Conservation (phyloP, 2,329 filamentous ascomycete genomes). For the Huntiella bhutanensis region DNA sequence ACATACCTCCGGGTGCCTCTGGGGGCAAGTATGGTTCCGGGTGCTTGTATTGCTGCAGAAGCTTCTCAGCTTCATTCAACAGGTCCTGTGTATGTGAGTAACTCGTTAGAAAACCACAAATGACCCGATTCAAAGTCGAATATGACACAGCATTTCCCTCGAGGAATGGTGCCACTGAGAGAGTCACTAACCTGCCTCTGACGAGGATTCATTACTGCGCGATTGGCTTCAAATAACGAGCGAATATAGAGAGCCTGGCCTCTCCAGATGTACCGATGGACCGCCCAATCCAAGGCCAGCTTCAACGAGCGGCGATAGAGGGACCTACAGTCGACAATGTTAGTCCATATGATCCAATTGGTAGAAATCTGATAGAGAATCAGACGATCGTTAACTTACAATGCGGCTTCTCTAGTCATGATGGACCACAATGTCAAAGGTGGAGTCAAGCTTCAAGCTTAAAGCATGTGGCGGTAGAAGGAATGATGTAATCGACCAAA, state of each 20-base stretch:
- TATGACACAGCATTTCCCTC: background rate
- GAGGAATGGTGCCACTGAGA: background rate
- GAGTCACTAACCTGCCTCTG: slow-evolving; percentile 51
- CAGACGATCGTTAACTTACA: slow-evolving; percentile 23
- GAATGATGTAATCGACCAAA: background rate
- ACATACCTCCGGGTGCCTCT: slow-evolving; percentile 77
- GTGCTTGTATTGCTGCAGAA: slow-evolving; percentile 91
- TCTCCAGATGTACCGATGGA: slow-evolving; percentile 83
- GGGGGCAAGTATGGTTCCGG: slow-evolving; percentile 82
- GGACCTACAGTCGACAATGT: slow-evolving; percentile 26
- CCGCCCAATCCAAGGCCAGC: slow-evolving; percentile 85
- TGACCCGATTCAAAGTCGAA: background rate
- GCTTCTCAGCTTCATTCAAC: slow-evolving; percentile 68
- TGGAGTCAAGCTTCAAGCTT: background rate
- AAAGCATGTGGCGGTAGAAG: background rate
- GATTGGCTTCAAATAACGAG: slow-evolving; percentile 87
- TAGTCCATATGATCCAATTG: background rate
- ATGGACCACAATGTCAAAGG: background rate
- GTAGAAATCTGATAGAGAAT: background rate
- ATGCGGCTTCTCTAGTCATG: slow-evolving; percentile 28
- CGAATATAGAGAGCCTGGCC: slow-evolving; percentile 93
- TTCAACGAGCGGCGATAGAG: slow-evolving; percentile 89
- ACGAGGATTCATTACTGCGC: slow-evolving; percentile 61
- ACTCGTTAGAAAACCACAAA: background rate
- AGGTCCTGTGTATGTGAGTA: slow-evolving; percentile 39